phyloP scores from a whole-genome alignment of 2,329 filamentous ascomycete genomes.

The Sporothrix dimorphospora region DNA sequence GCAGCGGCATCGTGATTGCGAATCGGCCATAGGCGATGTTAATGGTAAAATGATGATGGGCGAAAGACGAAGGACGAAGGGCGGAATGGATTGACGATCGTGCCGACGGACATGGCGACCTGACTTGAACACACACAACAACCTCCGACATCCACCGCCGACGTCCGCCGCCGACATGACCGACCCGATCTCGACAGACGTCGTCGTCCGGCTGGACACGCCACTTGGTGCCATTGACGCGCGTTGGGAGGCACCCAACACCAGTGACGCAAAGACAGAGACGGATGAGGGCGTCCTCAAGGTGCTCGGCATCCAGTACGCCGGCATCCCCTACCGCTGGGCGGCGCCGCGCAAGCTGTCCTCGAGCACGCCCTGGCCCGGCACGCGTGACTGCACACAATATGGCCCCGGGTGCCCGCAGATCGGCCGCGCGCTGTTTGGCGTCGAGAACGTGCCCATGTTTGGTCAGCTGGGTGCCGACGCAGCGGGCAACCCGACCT shows the following conservation, averaged over 20 bases:
- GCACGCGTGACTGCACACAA: constrained; percentile 7
- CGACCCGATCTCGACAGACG: constrained; percentile 28
- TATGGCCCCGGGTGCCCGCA: constrained; percentile 23
- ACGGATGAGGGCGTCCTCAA: constrained; percentile 26
- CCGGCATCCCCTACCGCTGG: constrained; percentile 19
- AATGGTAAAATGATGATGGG: neutral
- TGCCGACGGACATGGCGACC: neutral
- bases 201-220: constrained; percentile 18
- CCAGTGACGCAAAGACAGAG: no score
- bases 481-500: neutral
- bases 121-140: neutral
- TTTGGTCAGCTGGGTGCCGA: constrained; percentile 24
- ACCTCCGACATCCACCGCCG: neutral
- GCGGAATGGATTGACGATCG: neutral
- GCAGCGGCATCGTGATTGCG: neutral
- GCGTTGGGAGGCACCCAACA: constrained; percentile 38
- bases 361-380: neutral
- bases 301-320: constrained; percentile 16
- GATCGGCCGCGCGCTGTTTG: constrained; percentile 17
- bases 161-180: no score
- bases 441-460: constrained; percentile 16
- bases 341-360: constrained; percentile 5
- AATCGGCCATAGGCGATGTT: neutral
- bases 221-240: constrained; percentile 32
- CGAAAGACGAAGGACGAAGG: neutral